Base-by-base conservation (phyloP, 257 asterid species). In the Nemophila menziesii region DNA sequence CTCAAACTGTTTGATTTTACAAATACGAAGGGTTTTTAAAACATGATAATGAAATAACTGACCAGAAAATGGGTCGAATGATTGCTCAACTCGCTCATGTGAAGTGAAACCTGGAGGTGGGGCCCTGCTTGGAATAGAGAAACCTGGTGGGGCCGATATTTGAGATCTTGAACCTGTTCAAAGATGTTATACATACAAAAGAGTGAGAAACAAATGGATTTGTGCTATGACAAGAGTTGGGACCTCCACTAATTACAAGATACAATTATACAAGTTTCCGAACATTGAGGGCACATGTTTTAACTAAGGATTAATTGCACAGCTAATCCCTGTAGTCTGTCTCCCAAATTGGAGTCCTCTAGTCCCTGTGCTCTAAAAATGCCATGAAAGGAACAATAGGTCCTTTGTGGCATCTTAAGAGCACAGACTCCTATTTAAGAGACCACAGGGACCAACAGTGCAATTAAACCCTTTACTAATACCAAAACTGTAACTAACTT, bases 111-210 rank as follows among this genome's bases (percentile, higher is more conserved):
- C 96, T 18, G 97, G 95, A 23, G 97, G 97, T 44, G 98, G 79
- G 36, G 85, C 74, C 64, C 93, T 72, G 62, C 61, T 72, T 22
- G 93, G 83, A 20, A 44, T 70, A 3, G 83, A 69, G 75, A 85
- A 90, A n/a, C 98, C 98, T 18, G 98, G 98, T 53, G 98, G 98
- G 18, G 93, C 93, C 16, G 93, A 63, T 68, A 81, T 69, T 59
- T 79, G 94, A 60, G 96, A 69, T 69, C 92, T 82, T 37, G 85
- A 63, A 72, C 43, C 98, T 90, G 80, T 57, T 57, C 10, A 13
- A 57, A 68, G 42, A 55, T 41, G 41, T 34, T 17, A 41, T n/a
- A 12, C 5, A 8, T 0, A 40, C 11, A 7, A 29, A 29, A 29
- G 12, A 1, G 36, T 1, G 9, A 29, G 36, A 29, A 29, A 13